A percentile compares a stretch with the other conserved stretches of the same genome.
Conservation (phyloP, 371 early-diverging fungal species). For the Homolaphlyctis polyrhiza region DNA sequence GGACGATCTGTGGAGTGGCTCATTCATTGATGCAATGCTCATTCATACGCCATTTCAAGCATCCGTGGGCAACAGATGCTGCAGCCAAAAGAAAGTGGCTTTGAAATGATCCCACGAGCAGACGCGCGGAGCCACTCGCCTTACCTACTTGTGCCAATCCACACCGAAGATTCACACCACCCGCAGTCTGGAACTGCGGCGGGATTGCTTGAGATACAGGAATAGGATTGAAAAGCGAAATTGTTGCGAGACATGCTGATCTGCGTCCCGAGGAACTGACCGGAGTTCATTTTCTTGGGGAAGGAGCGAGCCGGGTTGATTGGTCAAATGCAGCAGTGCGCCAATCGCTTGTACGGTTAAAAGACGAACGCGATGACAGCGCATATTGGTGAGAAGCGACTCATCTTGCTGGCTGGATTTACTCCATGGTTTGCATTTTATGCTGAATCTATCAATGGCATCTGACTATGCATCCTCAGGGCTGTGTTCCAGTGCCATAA, state of each 20-base stretch:
- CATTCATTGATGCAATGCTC: not conserved
- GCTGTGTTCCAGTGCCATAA: not conserved
- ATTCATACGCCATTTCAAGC: slow-evolving; percentile 5
- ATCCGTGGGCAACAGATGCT: slow-evolving; percentile 17
- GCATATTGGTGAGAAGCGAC: not conserved
- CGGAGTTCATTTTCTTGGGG: not conserved
- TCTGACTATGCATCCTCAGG: not conserved
- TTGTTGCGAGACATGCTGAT: not conserved
- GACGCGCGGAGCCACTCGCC: slow-evolving; percentile 18
- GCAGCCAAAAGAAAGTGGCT: slow-evolving; percentile 17
- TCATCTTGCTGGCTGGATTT: not conserved
- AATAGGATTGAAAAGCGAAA: not conserved
- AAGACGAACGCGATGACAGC: not conserved
- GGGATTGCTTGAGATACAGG: not conserved
- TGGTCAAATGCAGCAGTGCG: not conserved
- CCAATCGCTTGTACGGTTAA: not conserved
- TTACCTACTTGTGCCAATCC: slow-evolving; percentile 19
- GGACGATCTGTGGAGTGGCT: not conserved
- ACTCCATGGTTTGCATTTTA: too few species aligned
- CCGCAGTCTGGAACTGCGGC: not conserved
- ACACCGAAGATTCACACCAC: not conserved
- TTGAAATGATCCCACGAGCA: slow-evolving; percentile 13
- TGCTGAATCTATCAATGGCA: not conserved
- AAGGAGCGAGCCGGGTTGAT: not conserved
- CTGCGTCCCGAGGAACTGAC: not conserved